phyloP scores from a whole-genome alignment of 2,329 filamentous ascomycete genomes.

The Waltergamsia citrina region DNA sequence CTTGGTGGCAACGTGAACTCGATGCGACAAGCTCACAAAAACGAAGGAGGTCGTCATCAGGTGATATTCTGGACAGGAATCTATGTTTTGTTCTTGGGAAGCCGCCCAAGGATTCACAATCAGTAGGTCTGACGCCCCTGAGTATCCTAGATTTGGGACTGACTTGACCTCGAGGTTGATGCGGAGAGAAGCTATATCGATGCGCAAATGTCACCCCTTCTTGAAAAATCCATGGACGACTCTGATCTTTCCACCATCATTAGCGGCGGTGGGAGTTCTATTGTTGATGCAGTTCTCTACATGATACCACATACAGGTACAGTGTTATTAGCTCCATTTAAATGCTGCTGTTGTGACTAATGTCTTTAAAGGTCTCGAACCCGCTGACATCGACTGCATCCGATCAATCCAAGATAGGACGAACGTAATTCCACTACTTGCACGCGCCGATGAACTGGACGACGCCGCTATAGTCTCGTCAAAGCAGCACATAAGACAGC shows the following conservation, averaged over 20 bases:
- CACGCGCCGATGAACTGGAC: slow-evolving; percentile 63
- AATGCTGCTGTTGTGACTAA: background rate
- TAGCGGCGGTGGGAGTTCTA: slow-evolving; percentile 70
- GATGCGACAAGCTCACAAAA: slow-evolving; percentile 47
- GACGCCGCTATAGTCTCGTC: slow-evolving; percentile 43
- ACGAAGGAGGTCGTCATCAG: slow-evolving; percentile 57
- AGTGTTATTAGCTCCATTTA: slow-evolving; percentile 4
- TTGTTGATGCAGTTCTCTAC: slow-evolving; percentile 82
- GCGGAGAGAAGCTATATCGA: slow-evolving; percentile 65
- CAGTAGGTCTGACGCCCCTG: slow-evolving; percentile 27
- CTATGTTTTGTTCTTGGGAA: slow-evolving; percentile 88
- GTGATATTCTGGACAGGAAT: slow-evolving; percentile 79
- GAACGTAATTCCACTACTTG: slow-evolving; percentile 77
- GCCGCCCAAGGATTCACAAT: slow-evolving; percentile 45
- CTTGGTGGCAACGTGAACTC: slow-evolving; percentile 79
- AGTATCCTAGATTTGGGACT: background rate
- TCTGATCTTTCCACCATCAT: slow-evolving; percentile 68
- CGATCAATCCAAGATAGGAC: slow-evolving; percentile 61
- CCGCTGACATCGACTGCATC: slow-evolving; percentile 59
- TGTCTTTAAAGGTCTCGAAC: slow-evolving; percentile 17
- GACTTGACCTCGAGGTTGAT: background rate
- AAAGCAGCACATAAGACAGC: slow-evolving; percentile 49
- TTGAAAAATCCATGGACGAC: slow-evolving; percentile 51
- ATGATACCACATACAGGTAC: slow-evolving; percentile 60
- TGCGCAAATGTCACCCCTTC: slow-evolving; percentile 18